Conservation (phyloP, 768 basidiomycete species). For the Mycena rosella region DNA sequence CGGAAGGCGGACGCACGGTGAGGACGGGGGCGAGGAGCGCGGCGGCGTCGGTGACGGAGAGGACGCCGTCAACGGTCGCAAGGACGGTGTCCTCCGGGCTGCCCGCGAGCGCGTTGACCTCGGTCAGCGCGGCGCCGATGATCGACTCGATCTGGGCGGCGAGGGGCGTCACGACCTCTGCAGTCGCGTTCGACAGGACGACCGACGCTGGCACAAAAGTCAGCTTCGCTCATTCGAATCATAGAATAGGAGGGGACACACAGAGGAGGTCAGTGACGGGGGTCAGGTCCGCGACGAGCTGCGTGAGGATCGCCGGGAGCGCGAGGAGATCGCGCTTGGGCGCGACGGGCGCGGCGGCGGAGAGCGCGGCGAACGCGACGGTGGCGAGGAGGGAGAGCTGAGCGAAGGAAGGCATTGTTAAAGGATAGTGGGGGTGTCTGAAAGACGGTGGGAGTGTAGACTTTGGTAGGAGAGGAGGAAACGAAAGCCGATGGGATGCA, state of each 20-base stretch:
- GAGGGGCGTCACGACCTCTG: slow-evolving; percentile 21
- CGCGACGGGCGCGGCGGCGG: slow-evolving; percentile 28
- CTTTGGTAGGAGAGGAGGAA: slow-evolving; percentile 13
- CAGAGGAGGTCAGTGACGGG: slow-evolving; percentile 30
- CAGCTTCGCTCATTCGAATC: not conserved
- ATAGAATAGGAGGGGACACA: not conserved
- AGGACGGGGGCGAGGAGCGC: slow-evolving; percentile 26
- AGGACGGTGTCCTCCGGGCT: slow-evolving; percentile 22
- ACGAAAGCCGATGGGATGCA: slow-evolving; percentile 21
- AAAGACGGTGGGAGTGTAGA: slow-evolving; percentile 22
- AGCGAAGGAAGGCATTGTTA: slow-evolving; percentile 33
- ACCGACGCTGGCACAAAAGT: slow-evolving; percentile 28
- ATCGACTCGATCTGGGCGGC: slow-evolving; percentile 10
- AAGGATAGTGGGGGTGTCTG: slow-evolving; percentile 33
- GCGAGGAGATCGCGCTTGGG: slow-evolving; percentile 9
- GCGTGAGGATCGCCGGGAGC: slow-evolving; percentile 29
- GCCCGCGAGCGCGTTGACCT: slow-evolving; percentile 29
- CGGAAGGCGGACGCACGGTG: slow-evolving; percentile 2
- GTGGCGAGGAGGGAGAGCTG: slow-evolving; percentile 27
- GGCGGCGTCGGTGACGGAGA: slow-evolving; percentile 21
- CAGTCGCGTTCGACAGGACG: slow-evolving; percentile 22
- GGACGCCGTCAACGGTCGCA: slow-evolving; percentile 28
- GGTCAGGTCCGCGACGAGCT: slow-evolving; percentile 9
- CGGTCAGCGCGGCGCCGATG: slow-evolving; percentile 7
- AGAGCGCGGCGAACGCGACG: slow-evolving; percentile 28